Base-by-base conservation (phyloP, 495 filamentous ascomycete species). In the Xylaria curta region DNA sequence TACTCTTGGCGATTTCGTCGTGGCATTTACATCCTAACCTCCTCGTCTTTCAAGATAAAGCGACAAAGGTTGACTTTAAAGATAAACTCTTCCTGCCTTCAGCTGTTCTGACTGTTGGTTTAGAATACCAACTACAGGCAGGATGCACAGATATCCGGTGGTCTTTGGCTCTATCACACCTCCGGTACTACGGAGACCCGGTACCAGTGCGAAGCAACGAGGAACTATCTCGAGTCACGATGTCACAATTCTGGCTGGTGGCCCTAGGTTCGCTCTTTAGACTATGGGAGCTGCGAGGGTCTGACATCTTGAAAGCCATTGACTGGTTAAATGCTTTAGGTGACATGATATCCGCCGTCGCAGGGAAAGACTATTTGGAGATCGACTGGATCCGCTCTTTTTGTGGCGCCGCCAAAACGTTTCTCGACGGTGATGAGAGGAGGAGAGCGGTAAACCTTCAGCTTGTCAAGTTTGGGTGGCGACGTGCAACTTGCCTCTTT, bases 11-110 rank as follows among this genome's bases (percentile, higher is more conserved):
- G 10, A 61, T 84, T 2, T 71, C 70, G 8, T 75, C 81, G 4
- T 84, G 81, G 82, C 81, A 84, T 74, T n/a, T 84, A 3, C 82
- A 78, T 70, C 81, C 81, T 6, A 75, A 82, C 56, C 60, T 83
- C 4, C 59, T 78, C 12, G 72, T 81, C 5, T 42, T 75, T 33
- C 61, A 62, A 2, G 31, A 49, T 9, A 59, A 44, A 61, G 8
- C 62, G 21, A 65, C 36, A 65, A 24, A 42, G 5, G 38, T 65
- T 17, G 31, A 38, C 26, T 40, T 44, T 13, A 42, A 72, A 28
- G 60, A 72, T 38, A 13, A 38, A 38, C 49, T 67, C 4, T 40
- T 33, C 26, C 36, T 28, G 5, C 36, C 33, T 40, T 40, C 64
- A 19, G 70, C 64, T 24, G 33, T 44, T 8, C 24, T 46, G 19